A percentile compares a stretch with the other conserved stretches of the same genome.
Conservation (phyloP, 2,329 filamentous ascomycete genomes). For the Macrophomina phaseolina region DNA sequence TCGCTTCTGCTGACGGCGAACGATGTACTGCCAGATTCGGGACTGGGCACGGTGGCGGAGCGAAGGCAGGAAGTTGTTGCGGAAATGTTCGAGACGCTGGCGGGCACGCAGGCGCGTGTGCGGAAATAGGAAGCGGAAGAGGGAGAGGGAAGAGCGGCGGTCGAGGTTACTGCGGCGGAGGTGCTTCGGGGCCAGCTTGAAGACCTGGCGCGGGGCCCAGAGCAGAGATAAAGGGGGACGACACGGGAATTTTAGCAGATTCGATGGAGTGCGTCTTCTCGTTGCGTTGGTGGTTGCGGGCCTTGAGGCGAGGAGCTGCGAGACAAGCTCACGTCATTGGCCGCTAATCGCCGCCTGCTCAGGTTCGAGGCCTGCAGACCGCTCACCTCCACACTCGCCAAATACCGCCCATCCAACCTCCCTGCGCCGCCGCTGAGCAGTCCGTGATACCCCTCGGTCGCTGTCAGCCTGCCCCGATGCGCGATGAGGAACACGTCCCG, state of each 20-base stretch:
- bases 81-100: constrained; percentile 71
- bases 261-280: not conserved
- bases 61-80: constrained; percentile 74
- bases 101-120: constrained; percentile 69
- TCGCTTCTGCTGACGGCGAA: constrained; percentile 62
- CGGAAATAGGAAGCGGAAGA: constrained; percentile 72
- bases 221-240: constrained; percentile 17
- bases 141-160: constrained; percentile 38
- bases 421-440: constrained; percentile 1
- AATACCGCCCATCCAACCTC: not conserved
- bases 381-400: not conserved
- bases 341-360: constrained; percentile 10
- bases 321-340: constrained; percentile 18
- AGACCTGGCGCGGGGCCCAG: constrained; percentile 4
- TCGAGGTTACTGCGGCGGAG: constrained; percentile 40
- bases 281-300: constrained; percentile 15
- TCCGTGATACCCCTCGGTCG: not conserved
- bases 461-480: not conserved
- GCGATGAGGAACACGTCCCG: not conserved
- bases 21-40: constrained; percentile 75
- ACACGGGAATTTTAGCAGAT: not conserved
- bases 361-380: not conserved
- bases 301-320: constrained; percentile 20
- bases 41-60: constrained; percentile 75
- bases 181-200: constrained; percentile 35